Conservation (phyloP, 768 basidiomycete species). For the Serendipita sp. region DNA sequence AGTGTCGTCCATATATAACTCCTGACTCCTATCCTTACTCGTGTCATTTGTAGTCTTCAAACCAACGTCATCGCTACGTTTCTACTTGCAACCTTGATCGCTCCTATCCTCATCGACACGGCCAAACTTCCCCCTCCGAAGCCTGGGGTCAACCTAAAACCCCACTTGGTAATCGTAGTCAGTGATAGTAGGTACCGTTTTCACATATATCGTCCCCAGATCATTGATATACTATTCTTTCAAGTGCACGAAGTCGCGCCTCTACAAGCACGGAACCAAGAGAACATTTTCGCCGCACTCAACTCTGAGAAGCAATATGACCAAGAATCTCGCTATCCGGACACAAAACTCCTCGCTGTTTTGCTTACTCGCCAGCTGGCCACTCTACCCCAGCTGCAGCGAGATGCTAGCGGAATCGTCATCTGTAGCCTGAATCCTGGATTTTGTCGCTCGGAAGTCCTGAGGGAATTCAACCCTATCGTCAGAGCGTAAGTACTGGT, state of each 20-base stretch:
- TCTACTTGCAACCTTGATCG: conserved; percentile 9
- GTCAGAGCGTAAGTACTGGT: neutral
- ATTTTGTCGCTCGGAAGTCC: conserved; percentile 8
- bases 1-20: neutral
- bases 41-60: conserved; percentile 3
- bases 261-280: neutral
- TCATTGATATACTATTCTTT: too few species aligned
- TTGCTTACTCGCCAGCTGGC: neutral
- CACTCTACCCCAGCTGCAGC: neutral
- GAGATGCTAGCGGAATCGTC: neutral
- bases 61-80: conserved; percentile 10
- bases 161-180: conserved; percentile 8
- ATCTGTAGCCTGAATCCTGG: conserved; percentile 10
- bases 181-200: conserved; percentile 4
- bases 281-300: conserved; percentile 7
- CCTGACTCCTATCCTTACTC: neutral
- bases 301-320: neutral
- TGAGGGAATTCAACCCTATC: neutral
- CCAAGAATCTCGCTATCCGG: neutral
- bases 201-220: neutral
- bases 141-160: neutral
- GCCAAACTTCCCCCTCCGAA: neutral
- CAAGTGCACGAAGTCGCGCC: neutral
- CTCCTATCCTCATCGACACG: conserved; percentile 6
- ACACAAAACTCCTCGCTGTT: neutral